phyloP scores from a whole-genome alignment of 225 moss, liverwort and hornwort species.

The Marchantia paleacea region DNA sequence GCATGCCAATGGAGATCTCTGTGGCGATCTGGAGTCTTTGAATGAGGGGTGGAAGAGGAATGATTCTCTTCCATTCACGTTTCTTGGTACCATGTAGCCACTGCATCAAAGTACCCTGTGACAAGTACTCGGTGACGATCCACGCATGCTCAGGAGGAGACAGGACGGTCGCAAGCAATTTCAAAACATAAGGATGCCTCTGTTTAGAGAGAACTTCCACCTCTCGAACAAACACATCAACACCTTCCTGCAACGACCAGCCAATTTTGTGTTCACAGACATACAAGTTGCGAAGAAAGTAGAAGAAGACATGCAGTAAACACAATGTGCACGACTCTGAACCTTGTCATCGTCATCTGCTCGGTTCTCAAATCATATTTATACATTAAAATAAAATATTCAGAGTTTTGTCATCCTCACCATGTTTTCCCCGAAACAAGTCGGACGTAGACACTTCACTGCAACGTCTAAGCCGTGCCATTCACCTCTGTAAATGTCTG shows the following conservation, averaged over 20 bases:
- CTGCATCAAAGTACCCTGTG: constrained; percentile 28
- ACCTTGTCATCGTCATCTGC: background rate
- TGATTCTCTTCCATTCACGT: constrained; percentile 28
- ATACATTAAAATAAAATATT: background rate
- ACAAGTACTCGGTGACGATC: constrained; percentile 37
- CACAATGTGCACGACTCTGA: background rate
- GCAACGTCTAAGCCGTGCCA: constrained; percentile 45
- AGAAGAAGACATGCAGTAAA: too few species aligned
- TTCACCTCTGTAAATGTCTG: constrained; percentile 38
- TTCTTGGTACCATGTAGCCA: constrained; percentile 45
- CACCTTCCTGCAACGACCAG: constrained; percentile 22
- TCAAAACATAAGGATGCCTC: constrained; percentile 39
- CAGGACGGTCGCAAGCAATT: constrained; percentile 30
- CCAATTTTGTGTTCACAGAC: background rate
- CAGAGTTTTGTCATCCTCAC: background rate
- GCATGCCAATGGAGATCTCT: constrained; percentile 43
- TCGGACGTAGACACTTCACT: constrained; percentile 35
- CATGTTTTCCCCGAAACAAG: constrained; percentile 19
- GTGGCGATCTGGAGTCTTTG: constrained; percentile 36
- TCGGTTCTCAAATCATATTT: background rate
- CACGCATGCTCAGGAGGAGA: constrained; percentile 41
- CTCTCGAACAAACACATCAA: constrained; percentile 33
- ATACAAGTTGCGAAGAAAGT: too few species aligned
- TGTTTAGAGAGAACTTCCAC: constrained; percentile 36
- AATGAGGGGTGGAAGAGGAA: constrained; percentile 35